Evolutionary conservation across 2,329 filamentous ascomycete genomes (phyloP), one percentile per base, ranked within the genome.

Genomic region (Fusarium papillatum): DNA sequence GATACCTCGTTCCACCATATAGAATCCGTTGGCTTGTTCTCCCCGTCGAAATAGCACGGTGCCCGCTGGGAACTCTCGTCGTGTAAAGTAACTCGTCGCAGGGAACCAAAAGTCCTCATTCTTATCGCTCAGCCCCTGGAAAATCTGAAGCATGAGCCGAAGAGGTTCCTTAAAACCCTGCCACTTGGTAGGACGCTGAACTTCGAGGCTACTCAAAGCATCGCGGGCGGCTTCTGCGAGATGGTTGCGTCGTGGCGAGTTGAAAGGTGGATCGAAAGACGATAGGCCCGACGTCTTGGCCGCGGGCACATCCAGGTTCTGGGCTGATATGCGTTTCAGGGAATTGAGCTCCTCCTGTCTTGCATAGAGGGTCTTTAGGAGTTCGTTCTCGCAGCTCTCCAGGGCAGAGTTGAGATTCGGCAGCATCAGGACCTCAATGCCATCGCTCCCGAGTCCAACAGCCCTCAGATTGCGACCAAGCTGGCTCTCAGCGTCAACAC

Each of bases 61-160:
- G 5, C 95, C 95, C 0, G 92, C 89, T 0, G 88, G 77, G 74
- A 93, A 95, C 71, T 93, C 91, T 73, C 90, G 90, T 55, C 91
- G 91, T 46, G 87, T 85, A 81, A 99, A 98, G 85, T 94, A 98
- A 0, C 90, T 87, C 7, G 91, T 91, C 0, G 93, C 93, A 2
- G 91, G 91, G 84, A 96, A 96, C 97, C 97, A 99, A 82, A 98
- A 98, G 83, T 98, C 96, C 83, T 98, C 95, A 80, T 96, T 97
- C 83, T 94, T 92, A 64, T 92, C 88, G 64, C 95, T 97, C 16
- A 98, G 87, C 55, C 95, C 94, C 81, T 97, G 94, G 85, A 99
- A 98, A n/a, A 97, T 95, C 82, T 98, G 96, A 29, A 99, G 89
- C 83, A 99, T 95, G 59, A 99, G 91, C 2, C 95, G 94, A 10